Evolutionary conservation across 2,329 filamentous ascomycete species (phyloP).

Genomic region (Pestalotiopsis fici): DNA sequence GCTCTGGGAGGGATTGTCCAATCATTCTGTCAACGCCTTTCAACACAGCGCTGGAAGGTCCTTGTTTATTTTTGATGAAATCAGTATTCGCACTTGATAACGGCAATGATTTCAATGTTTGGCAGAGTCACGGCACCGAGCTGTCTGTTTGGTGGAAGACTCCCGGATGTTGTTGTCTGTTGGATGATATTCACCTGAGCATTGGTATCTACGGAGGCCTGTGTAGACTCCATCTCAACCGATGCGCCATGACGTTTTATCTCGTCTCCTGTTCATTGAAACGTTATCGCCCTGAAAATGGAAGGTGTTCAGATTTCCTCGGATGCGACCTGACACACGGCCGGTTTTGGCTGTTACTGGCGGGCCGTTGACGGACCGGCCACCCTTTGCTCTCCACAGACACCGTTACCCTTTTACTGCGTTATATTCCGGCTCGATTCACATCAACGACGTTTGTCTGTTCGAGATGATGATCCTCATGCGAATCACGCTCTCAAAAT

Average conservation of each 20-base stretch:
- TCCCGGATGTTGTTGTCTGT: too few relatives aligned
- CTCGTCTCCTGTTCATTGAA: background rate
- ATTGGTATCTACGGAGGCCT: background rate
- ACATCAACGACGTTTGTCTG: background rate
- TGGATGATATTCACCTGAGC: background rate
- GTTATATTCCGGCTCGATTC: background rate
- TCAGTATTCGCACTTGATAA: too few relatives aligned
- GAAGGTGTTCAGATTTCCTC: background rate
- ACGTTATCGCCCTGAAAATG: background rate
- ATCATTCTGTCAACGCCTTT: background rate
- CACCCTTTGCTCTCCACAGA: background rate
- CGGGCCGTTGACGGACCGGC: background rate
- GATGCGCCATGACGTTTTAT: background rate
- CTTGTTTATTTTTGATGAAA: too few relatives aligned
- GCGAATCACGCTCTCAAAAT: too few relatives aligned
- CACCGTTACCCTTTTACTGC: background rate
- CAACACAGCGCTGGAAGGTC: too few relatives aligned
- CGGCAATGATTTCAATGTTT: too few relatives aligned
- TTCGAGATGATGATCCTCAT: background rate
- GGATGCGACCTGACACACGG: background rate
- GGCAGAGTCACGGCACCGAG: too few relatives aligned
- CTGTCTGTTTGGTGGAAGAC: too few relatives aligned
- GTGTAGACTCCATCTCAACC: background rate
- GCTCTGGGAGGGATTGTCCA: constrained; percentile 2
- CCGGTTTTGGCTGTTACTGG: background rate